These are phyloP conservation scores for Anaeramoeba flamelloides DNA, from an alignment of 78 protist species.

Conservation along the genomic window DNA sequence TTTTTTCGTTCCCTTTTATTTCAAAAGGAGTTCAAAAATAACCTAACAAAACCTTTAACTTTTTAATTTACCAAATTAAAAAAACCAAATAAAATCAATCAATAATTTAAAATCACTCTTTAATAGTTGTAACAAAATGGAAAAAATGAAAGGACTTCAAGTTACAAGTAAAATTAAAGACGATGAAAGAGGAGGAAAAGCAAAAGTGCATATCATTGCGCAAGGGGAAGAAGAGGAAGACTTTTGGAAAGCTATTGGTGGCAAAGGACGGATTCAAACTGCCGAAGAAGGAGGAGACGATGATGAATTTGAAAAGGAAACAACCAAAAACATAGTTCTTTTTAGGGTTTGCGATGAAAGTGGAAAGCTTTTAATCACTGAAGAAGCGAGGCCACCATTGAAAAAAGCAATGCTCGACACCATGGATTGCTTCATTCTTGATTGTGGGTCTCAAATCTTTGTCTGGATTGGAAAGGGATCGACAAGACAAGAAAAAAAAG, in stretches of 20 bases:
- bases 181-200: constrained; percentile 25
- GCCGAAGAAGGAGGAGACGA: constrained; percentile 33
- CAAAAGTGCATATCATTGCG: not conserved
- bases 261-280: not conserved
- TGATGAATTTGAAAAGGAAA: not conserved
- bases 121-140: constrained; percentile 1
- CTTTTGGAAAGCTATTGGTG: constrained; percentile 21
- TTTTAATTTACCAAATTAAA: no score
- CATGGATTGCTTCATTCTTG: constrained; percentile 32
- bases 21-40: no score
- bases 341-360: no score
- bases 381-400: constrained; percentile 4
- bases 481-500: constrained; percentile 16
- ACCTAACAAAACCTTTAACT: no score
- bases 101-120: no score
- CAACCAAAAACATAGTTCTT: not conserved
- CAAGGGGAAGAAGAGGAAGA: constrained; percentile 14
- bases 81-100: no score
- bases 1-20: no score
- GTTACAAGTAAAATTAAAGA: not conserved
- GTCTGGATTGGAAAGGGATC: constrained; percentile 43
- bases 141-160: constrained; percentile 28
- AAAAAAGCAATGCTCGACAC: constrained; percentile 15
- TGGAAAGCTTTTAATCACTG: no score
- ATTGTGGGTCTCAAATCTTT: constrained; percentile 22